These are phyloP conservation scores for Arthrinium puccinioides DNA, from an alignment of 2,329 filamentous ascomycete species.

Conservation along the genomic window DNA sequence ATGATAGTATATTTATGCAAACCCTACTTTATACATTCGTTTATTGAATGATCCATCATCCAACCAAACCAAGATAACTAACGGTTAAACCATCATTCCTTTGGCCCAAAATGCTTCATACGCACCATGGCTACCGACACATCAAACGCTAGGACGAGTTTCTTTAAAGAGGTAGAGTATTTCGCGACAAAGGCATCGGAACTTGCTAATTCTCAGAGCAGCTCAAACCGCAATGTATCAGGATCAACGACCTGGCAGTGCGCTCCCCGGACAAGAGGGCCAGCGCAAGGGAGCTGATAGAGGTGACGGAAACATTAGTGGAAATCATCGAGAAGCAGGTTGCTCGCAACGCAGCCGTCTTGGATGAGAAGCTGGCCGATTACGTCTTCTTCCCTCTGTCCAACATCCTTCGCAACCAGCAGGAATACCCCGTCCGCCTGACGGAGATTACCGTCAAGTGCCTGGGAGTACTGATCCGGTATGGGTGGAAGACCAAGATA, in stretches of 20 bases:
- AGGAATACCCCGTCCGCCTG: slow-evolving; percentile 61
- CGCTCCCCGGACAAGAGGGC: slow-evolving; percentile 34
- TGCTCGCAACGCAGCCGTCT: slow-evolving; percentile 33
- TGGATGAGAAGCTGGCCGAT: slow-evolving; percentile 82
- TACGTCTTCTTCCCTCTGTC: slow-evolving; percentile 93
- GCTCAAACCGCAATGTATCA: slow-evolving; percentile 57
- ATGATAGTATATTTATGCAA: no score
- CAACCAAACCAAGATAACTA: no score
- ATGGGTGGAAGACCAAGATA: slow-evolving; percentile 73
- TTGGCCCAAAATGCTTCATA: not conserved
- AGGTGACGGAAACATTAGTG: slow-evolving; percentile 37
- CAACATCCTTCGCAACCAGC: slow-evolving; percentile 72
- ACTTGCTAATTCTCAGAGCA: slow-evolving; percentile 19
- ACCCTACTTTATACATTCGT: no score
- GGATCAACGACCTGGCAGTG: slow-evolving; percentile 51
- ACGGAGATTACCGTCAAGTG: slow-evolving; percentile 73
- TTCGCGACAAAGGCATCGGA: not conserved
- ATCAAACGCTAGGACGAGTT: slow-evolving; percentile 16
- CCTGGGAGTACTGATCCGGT: slow-evolving; percentile 61
- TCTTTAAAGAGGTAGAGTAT: slow-evolving; percentile 22
- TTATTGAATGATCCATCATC: no score
- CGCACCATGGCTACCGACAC: slow-evolving; percentile 1
- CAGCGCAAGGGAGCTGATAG: slow-evolving; percentile 34
- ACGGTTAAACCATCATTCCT: no score
- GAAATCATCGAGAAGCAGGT: slow-evolving; percentile 37